Conservation (phyloP, 768 basidiomycete species). For the Agaricus subrufescens region DNA sequence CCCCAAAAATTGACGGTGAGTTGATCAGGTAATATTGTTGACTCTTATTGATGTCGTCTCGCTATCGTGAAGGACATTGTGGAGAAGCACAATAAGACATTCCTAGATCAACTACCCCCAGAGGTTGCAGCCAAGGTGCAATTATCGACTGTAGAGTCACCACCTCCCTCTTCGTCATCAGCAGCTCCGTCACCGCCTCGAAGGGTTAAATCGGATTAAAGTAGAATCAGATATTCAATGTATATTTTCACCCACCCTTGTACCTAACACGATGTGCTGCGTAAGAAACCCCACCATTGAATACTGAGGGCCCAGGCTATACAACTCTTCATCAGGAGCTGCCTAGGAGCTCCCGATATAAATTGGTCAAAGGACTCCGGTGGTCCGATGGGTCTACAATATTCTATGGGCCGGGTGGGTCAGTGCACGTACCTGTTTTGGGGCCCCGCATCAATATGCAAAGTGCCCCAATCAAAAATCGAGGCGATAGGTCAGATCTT, state of each 20-base stretch:
- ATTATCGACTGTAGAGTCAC: slow-evolving; percentile 4
- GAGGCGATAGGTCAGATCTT: too few relatives aligned
- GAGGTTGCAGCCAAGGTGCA: slow-evolving; percentile 25
- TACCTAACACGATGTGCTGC: background rate
- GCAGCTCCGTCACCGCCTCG: background rate
- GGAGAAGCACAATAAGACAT: slow-evolving; percentile 29
- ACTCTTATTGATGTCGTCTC: background rate
- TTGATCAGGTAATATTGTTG: background rate
- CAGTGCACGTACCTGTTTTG: too few relatives aligned
- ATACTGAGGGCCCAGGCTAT: too few relatives aligned
- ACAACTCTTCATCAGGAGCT: too few relatives aligned
- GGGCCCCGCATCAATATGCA: too few relatives aligned
- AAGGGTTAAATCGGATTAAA: slow-evolving; percentile 1
- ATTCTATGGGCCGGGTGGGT: too few relatives aligned
- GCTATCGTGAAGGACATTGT: slow-evolving; percentile 24
- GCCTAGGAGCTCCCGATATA: too few relatives aligned
- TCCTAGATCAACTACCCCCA: slow-evolving; percentile 27
- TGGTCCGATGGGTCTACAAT: too few relatives aligned
- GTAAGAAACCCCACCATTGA: too few relatives aligned
- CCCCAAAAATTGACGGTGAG: slow-evolving; percentile 31
- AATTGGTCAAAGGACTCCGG: too few relatives aligned
- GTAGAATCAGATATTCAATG: background rate
- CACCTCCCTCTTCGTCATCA: background rate
- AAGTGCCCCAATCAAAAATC: too few relatives aligned
- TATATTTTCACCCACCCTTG: too few relatives aligned